Evolutionary conservation across 2,329 filamentous ascomycete species (phyloP).

Genomic region (Cercospora zeina): DNA sequence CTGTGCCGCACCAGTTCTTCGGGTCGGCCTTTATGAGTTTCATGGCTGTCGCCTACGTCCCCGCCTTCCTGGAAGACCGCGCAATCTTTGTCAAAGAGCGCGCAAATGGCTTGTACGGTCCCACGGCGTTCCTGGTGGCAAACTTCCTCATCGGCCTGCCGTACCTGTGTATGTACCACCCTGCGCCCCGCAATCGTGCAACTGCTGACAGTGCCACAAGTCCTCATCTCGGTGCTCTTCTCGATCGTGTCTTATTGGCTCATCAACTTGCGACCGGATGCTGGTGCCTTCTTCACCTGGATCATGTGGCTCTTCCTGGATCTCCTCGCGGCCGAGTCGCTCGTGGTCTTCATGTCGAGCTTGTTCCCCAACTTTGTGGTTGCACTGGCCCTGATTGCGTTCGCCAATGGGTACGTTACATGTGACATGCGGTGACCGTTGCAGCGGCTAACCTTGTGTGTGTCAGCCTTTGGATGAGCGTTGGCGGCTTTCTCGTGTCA

Average conservation of each 20-base stretch:
- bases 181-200: background rate
- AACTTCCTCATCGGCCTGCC: slow-evolving; percentile 83
- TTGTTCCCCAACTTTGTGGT: slow-evolving; percentile 79
- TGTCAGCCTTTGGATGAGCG: slow-evolving; percentile 72
- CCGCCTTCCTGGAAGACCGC: slow-evolving; percentile 77
- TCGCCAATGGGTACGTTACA: slow-evolving; percentile 66
- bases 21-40: slow-evolving; percentile 56
- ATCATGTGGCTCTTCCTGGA: slow-evolving; percentile 84
- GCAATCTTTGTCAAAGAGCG: slow-evolving; percentile 73
- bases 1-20: slow-evolving; percentile 44
- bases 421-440: background rate
- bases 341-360: slow-evolving; percentile 73
- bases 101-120: slow-evolving; percentile 76
- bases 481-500: slow-evolving; percentile 77
- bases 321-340: slow-evolving; percentile 74
- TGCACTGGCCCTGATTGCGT: slow-evolving; percentile 74
- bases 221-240: slow-evolving; percentile 74
- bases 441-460: slow-evolving; percentile 10
- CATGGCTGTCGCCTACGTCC: slow-evolving; percentile 74
- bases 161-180: slow-evolving; percentile 58
- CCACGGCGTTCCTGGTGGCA: slow-evolving; percentile 69
- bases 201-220: slow-evolving; percentile 30
- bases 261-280: slow-evolving; percentile 67
- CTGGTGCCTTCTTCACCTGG: slow-evolving; percentile 70
- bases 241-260: slow-evolving; percentile 77